Base-by-base conservation (phyloP, 1,284 basidiomycete species). In the Ustilago lituana region DNA sequence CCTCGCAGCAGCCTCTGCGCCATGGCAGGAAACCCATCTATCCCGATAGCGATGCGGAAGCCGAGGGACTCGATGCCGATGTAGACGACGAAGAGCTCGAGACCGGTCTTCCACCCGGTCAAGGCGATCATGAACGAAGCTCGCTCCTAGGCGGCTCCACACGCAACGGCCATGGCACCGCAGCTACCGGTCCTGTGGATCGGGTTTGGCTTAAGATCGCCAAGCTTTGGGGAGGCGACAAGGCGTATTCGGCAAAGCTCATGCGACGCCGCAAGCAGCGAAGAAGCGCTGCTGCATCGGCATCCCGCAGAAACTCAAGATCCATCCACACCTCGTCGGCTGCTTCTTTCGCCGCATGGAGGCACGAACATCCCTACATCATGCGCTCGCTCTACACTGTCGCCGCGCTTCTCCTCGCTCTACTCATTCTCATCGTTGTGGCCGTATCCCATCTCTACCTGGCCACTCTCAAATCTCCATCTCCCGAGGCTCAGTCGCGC, bases 61-160 rank as follows among this genome's bases (percentile, higher is more conserved):
- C 69, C 0, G 69, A 72, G 20, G 69, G 69, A 15, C 69, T 72
- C 24, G 60, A 72, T 51, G 63, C 69, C 2, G 64, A 66, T 26
- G 56, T 72, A n/a, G 69, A 72, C 29, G 69, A 72, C 31, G 69
- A 72, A 39, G 51, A 67, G 53, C 69, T 72, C 47, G 69, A 72
- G 46, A 67, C 63, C 1, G 64, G 64, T 14, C 31, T 63, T 4
- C 38, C 38, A 24, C 57, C 63, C 14, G 55, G 55, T 17, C 49
- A 59, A 15, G 64, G 58, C 24, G 56, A 63, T 17, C 51, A 67
- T 24, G 69, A 72, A 35, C 54, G 57, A 4, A 62, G 59, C 38
- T 60, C 69, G 12, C 69, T 72, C 20, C 39, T 72, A 33, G 50
- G 57, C 19, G 51, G 58, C 4, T 41, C 51, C 4, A 6, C 52